Conservation (phyloP, 208 protist species). For the Naegleria gruberi region DNA sequence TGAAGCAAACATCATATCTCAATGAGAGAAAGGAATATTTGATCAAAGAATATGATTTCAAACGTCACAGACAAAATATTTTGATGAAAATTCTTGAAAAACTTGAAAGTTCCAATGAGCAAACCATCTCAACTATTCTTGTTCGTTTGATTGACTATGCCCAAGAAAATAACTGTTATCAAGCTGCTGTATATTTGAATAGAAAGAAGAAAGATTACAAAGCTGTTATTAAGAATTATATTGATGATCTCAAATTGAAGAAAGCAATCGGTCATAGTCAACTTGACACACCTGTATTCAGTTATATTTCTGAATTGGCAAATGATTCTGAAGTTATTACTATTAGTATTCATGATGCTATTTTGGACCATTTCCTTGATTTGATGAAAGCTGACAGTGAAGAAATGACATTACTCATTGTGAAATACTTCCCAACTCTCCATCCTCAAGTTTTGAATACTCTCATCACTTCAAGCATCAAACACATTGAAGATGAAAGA, state of each 20-base stretch:
- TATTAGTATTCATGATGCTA: not conserved
- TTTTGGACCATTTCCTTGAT: not conserved
- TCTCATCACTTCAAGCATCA: not conserved
- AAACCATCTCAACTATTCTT: not conserved
- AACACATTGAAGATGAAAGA: not conserved
- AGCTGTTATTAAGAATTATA: not conserved
- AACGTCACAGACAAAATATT: not conserved
- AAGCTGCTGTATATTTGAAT: not conserved
- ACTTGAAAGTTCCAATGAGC: not conserved
- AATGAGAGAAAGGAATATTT: not conserved
- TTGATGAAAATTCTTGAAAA: not conserved
- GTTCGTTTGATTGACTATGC: not conserved
- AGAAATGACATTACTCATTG: not conserved
- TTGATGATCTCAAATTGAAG: not conserved
- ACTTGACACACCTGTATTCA: not conserved
- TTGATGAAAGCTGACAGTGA: not conserved
- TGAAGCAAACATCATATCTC: not conserved
- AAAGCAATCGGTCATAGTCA: not conserved
- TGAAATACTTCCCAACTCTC: not conserved
- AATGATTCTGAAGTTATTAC: not conserved
- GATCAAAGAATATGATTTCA: not conserved
- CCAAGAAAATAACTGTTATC: not conserved
- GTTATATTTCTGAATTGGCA: not conserved
- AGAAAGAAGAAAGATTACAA: constrained; percentile 1
- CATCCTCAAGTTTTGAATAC: not conserved